Conservation (phyloP, 2,329 filamentous ascomycete genomes). For the Sclerotinia nivalis region DNA sequence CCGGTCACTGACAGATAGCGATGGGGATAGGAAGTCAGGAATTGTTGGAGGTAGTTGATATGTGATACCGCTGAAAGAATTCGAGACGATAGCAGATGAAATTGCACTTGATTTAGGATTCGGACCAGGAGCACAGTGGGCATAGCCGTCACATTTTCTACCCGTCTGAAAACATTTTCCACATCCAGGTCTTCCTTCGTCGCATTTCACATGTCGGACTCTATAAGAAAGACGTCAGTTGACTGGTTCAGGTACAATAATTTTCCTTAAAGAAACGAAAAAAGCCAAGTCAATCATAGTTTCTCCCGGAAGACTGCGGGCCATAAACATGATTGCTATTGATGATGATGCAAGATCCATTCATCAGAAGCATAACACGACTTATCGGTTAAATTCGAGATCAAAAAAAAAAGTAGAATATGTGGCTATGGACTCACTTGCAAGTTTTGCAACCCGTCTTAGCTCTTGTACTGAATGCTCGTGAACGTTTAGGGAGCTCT, state of each 20-base stretch:
- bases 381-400: background rate
- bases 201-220: conserved; percentile 26
- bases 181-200: conserved; percentile 25
- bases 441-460: conserved; percentile 27
- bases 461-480: conserved; percentile 24
- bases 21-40: conserved; percentile 6
- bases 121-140: conserved; percentile 14
- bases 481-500: conserved; percentile 16
- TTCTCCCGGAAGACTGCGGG: background rate
- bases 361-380: background rate
- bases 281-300: background rate
- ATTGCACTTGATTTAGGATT: background rate
- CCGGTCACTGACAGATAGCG: conserved; percentile 17
- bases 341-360: background rate
- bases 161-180: conserved; percentile 21
- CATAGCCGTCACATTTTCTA: conserved; percentile 25
- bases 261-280: background rate
- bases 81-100: background rate
- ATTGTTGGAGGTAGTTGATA: background rate
- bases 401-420: background rate
- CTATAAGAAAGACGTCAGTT: conserved; percentile 18
- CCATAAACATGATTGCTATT: background rate
- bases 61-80: background rate
- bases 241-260: background rate
- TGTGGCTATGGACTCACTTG: conserved; percentile 22